Percentiles rank a stretch among this genome's conserved stretches.
phyloP scores from a whole-genome alignment of 345 rosid genomes.

The Aquilaria yunnanensis region DNA sequence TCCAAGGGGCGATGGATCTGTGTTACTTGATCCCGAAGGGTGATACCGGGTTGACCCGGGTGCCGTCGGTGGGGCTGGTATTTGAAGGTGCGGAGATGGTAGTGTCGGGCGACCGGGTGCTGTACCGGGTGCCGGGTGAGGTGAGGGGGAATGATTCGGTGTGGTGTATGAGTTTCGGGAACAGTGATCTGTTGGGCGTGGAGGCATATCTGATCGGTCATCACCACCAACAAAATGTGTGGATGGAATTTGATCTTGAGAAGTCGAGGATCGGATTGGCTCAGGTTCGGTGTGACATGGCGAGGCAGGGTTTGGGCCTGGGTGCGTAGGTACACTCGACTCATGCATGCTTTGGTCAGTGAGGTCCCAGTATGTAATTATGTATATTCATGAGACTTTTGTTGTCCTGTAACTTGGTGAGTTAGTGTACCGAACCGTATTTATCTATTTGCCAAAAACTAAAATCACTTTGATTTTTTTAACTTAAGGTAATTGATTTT shows the following conservation, averaged over 20 bases:
- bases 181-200: slow-evolving; percentile 77
- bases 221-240: slow-evolving; percentile 85
- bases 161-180: slow-evolving; percentile 80
- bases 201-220: slow-evolving; percentile 92
- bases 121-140: slow-evolving; percentile 65
- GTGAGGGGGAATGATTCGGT: slow-evolving; percentile 57
- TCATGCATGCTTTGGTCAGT: no score
- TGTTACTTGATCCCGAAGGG: slow-evolving; percentile 47
- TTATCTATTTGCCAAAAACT: no score
- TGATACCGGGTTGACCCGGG: slow-evolving; percentile 21
- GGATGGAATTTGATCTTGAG: slow-evolving; percentile 89
- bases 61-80: slow-evolving; percentile 62
- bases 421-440: no score
- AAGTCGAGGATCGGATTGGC: slow-evolving; percentile 81
- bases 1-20: slow-evolving; percentile 91
- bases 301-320: slow-evolving; percentile 64
- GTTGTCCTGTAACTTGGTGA: no score
- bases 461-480: no score
- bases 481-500: no score
- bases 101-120: slow-evolving; percentile 44
- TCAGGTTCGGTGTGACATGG: slow-evolving; percentile 63
- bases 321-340: slow-evolving; percentile 2
- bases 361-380: no score
- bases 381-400: no score
- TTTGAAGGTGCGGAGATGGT: slow-evolving; percentile 79